Evolutionary conservation across 1,139 yeast species (phyloP).

Genomic region (Entelexis paramagnoliae): DNA sequence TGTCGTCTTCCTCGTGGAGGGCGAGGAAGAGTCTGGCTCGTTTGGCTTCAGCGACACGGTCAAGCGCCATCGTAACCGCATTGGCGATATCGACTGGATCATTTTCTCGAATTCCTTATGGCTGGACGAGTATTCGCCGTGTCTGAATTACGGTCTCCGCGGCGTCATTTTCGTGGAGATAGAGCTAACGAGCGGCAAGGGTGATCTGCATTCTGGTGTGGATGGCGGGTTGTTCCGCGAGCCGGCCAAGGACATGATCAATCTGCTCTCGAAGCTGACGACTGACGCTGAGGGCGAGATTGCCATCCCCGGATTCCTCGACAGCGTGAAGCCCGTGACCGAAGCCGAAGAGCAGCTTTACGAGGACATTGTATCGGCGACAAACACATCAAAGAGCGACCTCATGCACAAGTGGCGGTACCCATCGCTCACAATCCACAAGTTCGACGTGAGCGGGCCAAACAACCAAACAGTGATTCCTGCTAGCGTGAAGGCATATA

Average conservation of each 20-base stretch:
- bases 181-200: conserved; percentile 56
- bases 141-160: conserved; percentile 85
- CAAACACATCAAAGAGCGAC: conserved; percentile 27
- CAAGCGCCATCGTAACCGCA: conserved; percentile 38
- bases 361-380: conserved; percentile 43
- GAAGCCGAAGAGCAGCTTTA: conserved; percentile 50
- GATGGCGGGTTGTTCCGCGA: conserved; percentile 89
- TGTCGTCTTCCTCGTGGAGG: conserved; percentile 77
- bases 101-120: conserved; percentile 84
- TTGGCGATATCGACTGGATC: conserved; percentile 80
- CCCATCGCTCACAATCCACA: conserved; percentile 86
- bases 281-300: conserved; percentile 49
- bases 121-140: conserved; percentile 82
- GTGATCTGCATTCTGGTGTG: conserved; percentile 92
- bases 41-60: conserved; percentile 69
- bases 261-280: conserved; percentile 53
- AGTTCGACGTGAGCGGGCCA: conserved; percentile 80
- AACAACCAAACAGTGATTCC: conserved; percentile 86
- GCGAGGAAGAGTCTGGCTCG: conserved; percentile 93
- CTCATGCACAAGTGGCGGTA: conserved; percentile 80
- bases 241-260: conserved; percentile 78
- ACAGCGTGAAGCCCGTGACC: conserved; percentile 48
- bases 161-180: conserved; percentile 82
- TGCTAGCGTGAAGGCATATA: conserved; percentile 58
- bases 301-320: conserved; percentile 58